Evolutionary conservation across 1,284 basidiomycete genomes (phyloP), one percentile per base, ranked within the genome.

Genomic region (Apiotrichum domesticum): DNA sequence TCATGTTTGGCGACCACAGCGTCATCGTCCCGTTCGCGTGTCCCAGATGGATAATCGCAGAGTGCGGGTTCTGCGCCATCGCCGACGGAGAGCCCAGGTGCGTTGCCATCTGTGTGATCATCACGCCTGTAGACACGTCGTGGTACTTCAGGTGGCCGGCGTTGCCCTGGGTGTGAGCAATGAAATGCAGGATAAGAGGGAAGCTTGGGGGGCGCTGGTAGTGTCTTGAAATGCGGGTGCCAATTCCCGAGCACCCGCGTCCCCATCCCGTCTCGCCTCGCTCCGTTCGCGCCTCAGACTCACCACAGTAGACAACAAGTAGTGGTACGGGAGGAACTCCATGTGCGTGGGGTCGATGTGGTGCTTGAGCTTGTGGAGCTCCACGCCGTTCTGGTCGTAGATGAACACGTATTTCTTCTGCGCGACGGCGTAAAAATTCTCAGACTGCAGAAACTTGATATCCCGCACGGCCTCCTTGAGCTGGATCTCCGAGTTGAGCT

Each of bases 351-450:
- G 90, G 71, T 98, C 95, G 57, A 96, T 83, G 70, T 97, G 94
- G 3, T 79, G 73, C 68, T 80, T 77, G 67, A 78, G 65, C 59
- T 77, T 77, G 61, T 98, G 95, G 33, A 99, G 78, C 75, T 98
- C 96, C 32, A 96, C 87, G 14, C 96, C 95, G 64, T 92, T 85
- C 47, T 86, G 83, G 77, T 98, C 96, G 70, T 98, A 98, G 57
- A 98, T 93, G 78, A 90, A 98, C 15, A 88, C 88, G 71, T 96
- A 92, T 80, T 94, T 91, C 75, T 92, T 91, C 76, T 98, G 95
- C 0, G 95, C 95, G 11, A 96, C 93, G 2, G 95, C 96, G 70
- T 88, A 93, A 77, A 88, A 90, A 0, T 87, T 86, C 55, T 95
- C 88, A 68, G 94, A 90, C 71, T 98, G 94, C 9, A 99, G 79